Base-by-base conservation (phyloP, 805 yeast genomes). In the Pichia exigua region DNA sequence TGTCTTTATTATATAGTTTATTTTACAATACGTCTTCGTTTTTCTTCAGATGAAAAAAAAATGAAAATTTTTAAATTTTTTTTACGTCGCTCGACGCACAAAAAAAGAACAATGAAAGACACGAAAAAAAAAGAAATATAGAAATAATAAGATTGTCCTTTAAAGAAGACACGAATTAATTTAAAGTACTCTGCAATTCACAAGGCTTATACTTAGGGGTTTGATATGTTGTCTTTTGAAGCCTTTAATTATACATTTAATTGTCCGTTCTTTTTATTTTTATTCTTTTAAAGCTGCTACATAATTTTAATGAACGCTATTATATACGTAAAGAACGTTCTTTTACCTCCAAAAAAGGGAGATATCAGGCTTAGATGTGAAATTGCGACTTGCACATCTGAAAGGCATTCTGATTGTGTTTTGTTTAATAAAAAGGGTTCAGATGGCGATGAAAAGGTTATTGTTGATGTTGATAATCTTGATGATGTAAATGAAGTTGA, bases 281-380 rank as follows among this genome's bases (percentile, higher is more conserved):
- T n/a, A n/a, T n/a, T n/a, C n/a, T n/a, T n/a, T n/a, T n/a, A n/a
- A n/a, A n/a, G n/a, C n/a, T n/a, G n/a, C n/a, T n/a, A n/a, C n/a
- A n/a, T n/a, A n/a, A n/a, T n/a, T n/a, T n/a, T n/a, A 4, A 50
- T 50, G 53, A 39, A 46, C 7, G 40, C 22, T 6, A 26, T 46
- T 0, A 30, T 10, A 24, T 45, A 50, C 17, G 28, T 50, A 2
- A 40, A n/a, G 11, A 9, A 38, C 26, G 42, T 47, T 4, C 43
- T 41, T 17, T 26, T 44, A 15, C 53, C 44, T 24, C 57, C 44
- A 12, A 48, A 17, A 32, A 54, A 43, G 15, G 39, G 41, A 18
- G 50, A 43, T 18, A 54, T 54, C 22, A 43, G 46, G 24, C 44
- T 54, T n/a, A 48, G 50, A 49, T 54, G 57, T 46, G 49, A 44